Evolutionary conservation across 148 eudicot species (phyloP).

Genomic region (Rhododendron vialii): DNA sequence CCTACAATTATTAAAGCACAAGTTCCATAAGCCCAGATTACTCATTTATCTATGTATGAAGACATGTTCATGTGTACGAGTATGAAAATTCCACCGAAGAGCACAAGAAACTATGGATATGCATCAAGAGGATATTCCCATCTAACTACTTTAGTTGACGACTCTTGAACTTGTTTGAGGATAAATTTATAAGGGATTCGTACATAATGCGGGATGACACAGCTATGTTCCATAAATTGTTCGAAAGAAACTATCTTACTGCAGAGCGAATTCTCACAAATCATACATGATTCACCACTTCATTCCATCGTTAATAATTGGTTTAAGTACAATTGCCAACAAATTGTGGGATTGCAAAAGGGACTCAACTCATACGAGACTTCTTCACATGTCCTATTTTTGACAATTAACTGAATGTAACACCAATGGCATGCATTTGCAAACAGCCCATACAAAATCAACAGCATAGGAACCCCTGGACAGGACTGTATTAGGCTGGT

Average conservation of each 20-base stretch:
- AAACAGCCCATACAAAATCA: background rate
- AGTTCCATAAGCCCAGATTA: background rate
- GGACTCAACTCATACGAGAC: background rate
- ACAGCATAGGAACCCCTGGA: background rate
- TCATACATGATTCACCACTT: too few species aligned
- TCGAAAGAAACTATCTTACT: background rate
- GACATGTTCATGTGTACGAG: background rate
- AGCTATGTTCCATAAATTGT: background rate
- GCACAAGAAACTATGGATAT: background rate
- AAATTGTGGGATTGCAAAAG: background rate
- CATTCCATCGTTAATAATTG: too few species aligned
- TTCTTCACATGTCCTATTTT: background rate
- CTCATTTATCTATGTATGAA: background rate
- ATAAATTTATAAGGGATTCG: background rate
- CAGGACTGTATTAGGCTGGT: background rate
- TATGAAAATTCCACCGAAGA: background rate
- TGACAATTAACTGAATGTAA: background rate
- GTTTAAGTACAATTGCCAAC: background rate
- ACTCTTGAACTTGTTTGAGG: background rate
- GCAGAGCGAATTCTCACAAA: background rate
- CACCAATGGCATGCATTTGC: background rate
- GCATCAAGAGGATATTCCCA: background rate
- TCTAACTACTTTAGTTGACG: background rate
- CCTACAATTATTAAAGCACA: conserved; percentile 22
- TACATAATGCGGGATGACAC: background rate